phyloP scores from a whole-genome alignment of 768 basidiomycete genomes.

The Lactarius vividus region DNA sequence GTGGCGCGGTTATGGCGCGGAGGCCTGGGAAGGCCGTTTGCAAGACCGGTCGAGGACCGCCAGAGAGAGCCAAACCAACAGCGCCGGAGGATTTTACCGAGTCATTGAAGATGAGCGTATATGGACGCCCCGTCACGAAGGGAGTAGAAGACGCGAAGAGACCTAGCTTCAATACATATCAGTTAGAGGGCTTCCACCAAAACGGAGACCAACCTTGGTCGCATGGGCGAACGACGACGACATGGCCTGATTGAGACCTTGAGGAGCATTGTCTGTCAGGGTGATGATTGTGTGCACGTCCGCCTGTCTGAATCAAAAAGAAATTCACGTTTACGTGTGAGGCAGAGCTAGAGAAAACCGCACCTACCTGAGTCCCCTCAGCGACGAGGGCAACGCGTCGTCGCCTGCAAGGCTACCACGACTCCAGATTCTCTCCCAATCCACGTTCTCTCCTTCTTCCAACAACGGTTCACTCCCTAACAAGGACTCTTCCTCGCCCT shows the following conservation, averaged over 20 bases:
- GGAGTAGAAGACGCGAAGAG: conserved; percentile 73
- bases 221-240: conserved; percentile 41
- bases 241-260: conserved; percentile 51
- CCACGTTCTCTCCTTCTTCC: conserved; percentile 31
- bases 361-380: conserved; percentile 43
- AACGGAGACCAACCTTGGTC: conserved; percentile 44
- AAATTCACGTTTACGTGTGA: not conserved
- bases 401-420: conserved; percentile 27
- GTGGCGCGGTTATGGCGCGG: conserved; percentile 41
- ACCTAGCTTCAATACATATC: conserved; percentile 48
- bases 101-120: conserved; percentile 62
- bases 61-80: conserved; percentile 54
- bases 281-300: conserved; percentile 44
- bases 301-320: conserved; percentile 25
- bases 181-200: not conserved
- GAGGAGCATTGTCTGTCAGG: conserved; percentile 55
- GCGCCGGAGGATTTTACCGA: conserved; percentile 61
- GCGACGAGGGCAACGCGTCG: conserved; percentile 38
- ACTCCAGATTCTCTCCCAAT: conserved; percentile 57
- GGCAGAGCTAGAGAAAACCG: conserved; percentile 19
- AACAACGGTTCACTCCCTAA: conserved; percentile 10
- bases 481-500: not conserved
- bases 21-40: conserved; percentile 41
- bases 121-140: conserved; percentile 71
- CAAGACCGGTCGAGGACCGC: conserved; percentile 18